Percentiles rank a stretch among this genome's conserved stretches.
These are phyloP conservation scores for Salix dunnii DNA, from an alignment of 345 rosid species.

Conservation along the genomic window DNA sequence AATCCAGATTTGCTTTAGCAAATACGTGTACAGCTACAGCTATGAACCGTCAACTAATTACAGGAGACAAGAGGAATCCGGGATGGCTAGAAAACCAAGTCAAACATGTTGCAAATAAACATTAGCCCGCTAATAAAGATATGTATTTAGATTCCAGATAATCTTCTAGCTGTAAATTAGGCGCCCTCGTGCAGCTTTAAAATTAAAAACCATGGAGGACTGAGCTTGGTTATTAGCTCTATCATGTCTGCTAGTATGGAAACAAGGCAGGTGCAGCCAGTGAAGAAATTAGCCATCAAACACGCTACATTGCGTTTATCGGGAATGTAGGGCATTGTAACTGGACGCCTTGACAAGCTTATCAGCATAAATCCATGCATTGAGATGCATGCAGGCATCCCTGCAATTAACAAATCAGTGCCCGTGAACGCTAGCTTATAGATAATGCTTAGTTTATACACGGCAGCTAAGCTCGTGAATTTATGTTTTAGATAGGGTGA, in stretches of 20 bases:
- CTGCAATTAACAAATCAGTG: background rate
- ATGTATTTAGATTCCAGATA: no score
- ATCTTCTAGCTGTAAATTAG: no score
- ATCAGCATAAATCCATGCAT: background rate
- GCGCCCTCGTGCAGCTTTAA: background rate
- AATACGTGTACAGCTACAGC: background rate
- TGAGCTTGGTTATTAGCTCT: background rate
- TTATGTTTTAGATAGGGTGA: constrained; percentile 4
- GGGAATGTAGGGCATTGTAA: constrained; percentile 35
- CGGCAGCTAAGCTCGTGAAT: background rate
- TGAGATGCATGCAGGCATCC: background rate
- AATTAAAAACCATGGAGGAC: no score
- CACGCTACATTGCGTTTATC: constrained; percentile 20
- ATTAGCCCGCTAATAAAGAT: background rate
- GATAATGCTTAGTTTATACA: constrained; percentile 1
- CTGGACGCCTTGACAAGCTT: constrained; percentile 20
- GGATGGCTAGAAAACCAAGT: background rate
- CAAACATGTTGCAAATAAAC: background rate
- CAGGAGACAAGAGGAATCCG: constrained; percentile 10
- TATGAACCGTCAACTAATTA: background rate
- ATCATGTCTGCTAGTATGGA: constrained; percentile 9
- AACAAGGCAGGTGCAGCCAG: constrained; percentile 12
- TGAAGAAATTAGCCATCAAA: constrained; percentile 15
- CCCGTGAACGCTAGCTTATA: constrained; percentile 13
- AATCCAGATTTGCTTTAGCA: background rate